Evolutionary conservation across 2,329 filamentous ascomycete species (phyloP), one percentile per base, ranked within the genome.

Genomic region (Arthrobotrys sinensis): DNA sequence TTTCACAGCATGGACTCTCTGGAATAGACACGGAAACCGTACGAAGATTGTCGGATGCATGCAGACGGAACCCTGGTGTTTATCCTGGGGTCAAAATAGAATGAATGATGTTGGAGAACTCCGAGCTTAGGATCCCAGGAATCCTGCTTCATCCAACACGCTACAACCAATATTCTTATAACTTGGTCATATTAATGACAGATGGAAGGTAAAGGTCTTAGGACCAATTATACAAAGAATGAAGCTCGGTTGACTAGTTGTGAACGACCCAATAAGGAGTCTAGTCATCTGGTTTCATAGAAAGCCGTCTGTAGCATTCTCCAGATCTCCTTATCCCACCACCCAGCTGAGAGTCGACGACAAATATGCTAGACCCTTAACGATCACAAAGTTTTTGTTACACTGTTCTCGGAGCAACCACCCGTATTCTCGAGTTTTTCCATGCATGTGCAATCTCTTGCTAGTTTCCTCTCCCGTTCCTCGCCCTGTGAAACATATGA

Each of bases 331-430:
- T 55, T 55, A 48, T 55, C 24, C 36, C 52, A 6, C 40, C 40
- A 14, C 55, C 43, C 14, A 57, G 24, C 24, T 50, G 46, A 36
- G 8, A 72, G 64, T 53, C 24, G 19, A 45, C 10, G 62, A 36
- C 52, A 62, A 28, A 45, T 45, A 52, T 38, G 40, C 16, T 34
- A 50, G 64, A 67, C 75, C 62, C 60, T 72, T 71, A 57, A 62
- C 43, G 70, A 78, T 72, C 75, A 78, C 75, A 78, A 78, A 72
- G 75, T 78, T 78, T 78, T 52, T 46, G 75, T 78, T 78, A 72
- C 75, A 72, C 67, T 28, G 24, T 63, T 45, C n/a, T 68, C 62
- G 67, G 67, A 72, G 67, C 67, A 72, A 72, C 52, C 46, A 40
- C 45, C 67, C 67, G 52, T 68, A 71, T 78, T 78, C 75, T 78